Base-by-base conservation (phyloP, 2,329 filamentous ascomycete species). In the Sphaerulina populicola region DNA sequence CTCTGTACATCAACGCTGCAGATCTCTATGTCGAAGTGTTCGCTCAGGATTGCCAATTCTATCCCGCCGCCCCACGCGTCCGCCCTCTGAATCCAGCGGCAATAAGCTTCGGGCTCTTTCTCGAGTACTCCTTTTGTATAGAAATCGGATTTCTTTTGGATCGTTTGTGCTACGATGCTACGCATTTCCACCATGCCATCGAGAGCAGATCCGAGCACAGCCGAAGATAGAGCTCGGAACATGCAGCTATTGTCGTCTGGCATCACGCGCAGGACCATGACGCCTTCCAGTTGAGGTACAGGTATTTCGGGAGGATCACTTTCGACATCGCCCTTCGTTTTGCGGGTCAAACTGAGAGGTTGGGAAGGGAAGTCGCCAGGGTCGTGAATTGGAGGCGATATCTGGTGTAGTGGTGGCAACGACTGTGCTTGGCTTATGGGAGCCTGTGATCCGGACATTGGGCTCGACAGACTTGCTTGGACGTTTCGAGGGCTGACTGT, bases 171-270 rank as follows among this genome's bases (percentile, higher is more conserved):
- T 15, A 95, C 83, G 56, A 94, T 76, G 11, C 79, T 82, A 49
- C 90, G 82, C 14, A 96, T 75, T 61, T 86, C 83, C 0, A 75
- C 79, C 80, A 86, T 85, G 7, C 76, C 75, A 56, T 84, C 81
- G 60, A 85, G 75, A 1, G 75, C 74, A 8, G 67, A 66, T 30
- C 80, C 78, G 44, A 88, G 79, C n/a, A 94, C 77, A 2, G 86
- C 86, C 48, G 83, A 85, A 12, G 87, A 86, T 42, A 97, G 82
- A 0, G 91, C 90, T 27, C 89, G 86, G 69, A 96, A 97, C 63
- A 97, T 82, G 70, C 91, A 97, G 52, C 83, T 88, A 69, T 96
- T 96, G 69, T 97, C 91, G 64, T 96, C 91, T 4, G 90, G 88
- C 91, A 97, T 96, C 45, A 97, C 87, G 11, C 91, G 84, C 14